Percentiles rank a stretch among this genome's conserved stretches.
Evolutionary conservation across 768 basidiomycete species (phyloP).

Genomic region (Trametes sanguinea): DNA sequence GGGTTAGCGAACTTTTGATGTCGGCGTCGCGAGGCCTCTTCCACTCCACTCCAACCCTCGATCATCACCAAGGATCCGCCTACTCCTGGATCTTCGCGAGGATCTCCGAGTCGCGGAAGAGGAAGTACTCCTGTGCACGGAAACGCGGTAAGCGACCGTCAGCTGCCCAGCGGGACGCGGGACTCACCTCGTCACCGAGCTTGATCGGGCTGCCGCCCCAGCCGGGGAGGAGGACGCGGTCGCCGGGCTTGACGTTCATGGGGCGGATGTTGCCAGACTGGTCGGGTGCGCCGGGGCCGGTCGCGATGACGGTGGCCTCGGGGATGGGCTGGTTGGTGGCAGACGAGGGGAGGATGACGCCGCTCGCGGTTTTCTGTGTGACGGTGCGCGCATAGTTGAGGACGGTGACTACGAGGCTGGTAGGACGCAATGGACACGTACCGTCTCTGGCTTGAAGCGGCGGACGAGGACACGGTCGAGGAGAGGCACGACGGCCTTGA

Average conservation of each 20-base stretch:
- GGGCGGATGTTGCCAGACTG: conserved; percentile 80
- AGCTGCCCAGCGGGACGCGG: not conserved
- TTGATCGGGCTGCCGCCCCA: conserved; percentile 98
- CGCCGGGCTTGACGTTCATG: conserved; percentile 80
- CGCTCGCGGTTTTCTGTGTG: conserved; percentile 91
- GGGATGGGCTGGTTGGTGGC: conserved; percentile 85
- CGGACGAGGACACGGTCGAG: conserved; percentile 97
- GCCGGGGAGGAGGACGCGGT: conserved; percentile 90
- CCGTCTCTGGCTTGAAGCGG: conserved; percentile 94
- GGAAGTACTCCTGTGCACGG: conserved; percentile 76
- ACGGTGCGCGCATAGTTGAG: not conserved
- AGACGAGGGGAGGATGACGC: conserved; percentile 94
- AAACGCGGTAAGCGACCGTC: not conserved
- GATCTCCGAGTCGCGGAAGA: conserved; percentile 95
- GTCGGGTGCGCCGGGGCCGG: conserved; percentile 91
- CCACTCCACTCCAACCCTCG: not conserved
- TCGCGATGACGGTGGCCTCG: conserved; percentile 94
- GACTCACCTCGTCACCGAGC: conserved; percentile 90
- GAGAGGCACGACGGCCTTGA: conserved; percentile 86
- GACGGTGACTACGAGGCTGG: not conserved
- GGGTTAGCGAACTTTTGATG: conserved; percentile 24
- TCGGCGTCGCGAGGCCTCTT: not conserved
- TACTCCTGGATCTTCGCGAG: conserved; percentile 94
- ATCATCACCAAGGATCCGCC: not conserved
- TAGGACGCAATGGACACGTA: conserved; percentile 40